A percentile compares a stretch with the other conserved stretches of the same genome.
phyloP scores from a whole-genome alignment of 2,329 filamentous ascomycete genomes.

The Parascedosporium putredinis region DNA sequence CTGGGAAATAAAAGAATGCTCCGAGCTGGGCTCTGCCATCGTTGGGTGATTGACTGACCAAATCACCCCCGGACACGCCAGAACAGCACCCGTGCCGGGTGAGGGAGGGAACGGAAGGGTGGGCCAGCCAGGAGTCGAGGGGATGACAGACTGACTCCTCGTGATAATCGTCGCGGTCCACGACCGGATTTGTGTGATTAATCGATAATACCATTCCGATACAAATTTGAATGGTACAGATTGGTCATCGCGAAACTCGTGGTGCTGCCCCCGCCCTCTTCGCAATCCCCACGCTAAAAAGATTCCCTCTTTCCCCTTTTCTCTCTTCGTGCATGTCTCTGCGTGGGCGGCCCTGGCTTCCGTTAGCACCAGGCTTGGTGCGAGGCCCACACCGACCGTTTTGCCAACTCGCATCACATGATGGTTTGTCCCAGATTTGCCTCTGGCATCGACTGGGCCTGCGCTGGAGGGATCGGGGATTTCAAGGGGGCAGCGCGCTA shows the following conservation, averaged over 20 bases:
- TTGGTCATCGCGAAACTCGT: not conserved
- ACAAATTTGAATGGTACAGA: not conserved
- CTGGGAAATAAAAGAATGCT: not conserved
- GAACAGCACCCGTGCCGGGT: too few species aligned
- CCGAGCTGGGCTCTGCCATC: not conserved
- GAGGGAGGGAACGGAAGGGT: too few species aligned
- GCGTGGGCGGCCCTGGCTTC: not conserved
- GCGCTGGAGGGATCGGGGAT: not conserved
- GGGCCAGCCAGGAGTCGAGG: too few species aligned
- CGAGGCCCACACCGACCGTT: too few species aligned
- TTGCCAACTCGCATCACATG: not conserved
- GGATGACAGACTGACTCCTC: too few species aligned
- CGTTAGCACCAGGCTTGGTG: not conserved
- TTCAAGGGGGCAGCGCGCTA: not conserved
- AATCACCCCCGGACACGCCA: too few species aligned
- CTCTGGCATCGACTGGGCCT: too few species aligned
- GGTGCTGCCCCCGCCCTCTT: not conserved
- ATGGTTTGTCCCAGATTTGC: too few species aligned
- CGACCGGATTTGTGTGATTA: too few species aligned
- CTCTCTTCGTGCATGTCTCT: not conserved
- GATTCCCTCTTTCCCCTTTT: not conserved
- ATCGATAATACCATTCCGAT: too few species aligned
- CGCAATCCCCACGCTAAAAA: not conserved
- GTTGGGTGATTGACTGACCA: too few species aligned
- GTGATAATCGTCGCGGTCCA: too few species aligned